phyloP scores from a whole-genome alignment of 257 asterid genomes.

The Orobanche coerulescens region DNA sequence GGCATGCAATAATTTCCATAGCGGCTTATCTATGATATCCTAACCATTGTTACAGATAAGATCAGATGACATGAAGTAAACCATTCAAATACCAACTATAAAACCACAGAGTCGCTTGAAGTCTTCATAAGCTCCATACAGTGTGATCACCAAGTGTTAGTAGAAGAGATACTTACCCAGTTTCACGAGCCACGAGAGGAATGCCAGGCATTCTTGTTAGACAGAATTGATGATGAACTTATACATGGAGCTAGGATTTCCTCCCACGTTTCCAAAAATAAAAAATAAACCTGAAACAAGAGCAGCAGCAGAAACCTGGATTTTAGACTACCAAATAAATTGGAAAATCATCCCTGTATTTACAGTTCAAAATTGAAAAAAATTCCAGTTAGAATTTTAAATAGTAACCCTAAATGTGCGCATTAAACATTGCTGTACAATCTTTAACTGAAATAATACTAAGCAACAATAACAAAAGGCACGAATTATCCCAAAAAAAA shows the following conservation, averaged over 20 bases:
- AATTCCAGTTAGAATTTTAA: background rate
- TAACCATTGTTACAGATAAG: background rate
- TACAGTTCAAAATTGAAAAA: background rate
- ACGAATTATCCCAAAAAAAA: background rate
- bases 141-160: background rate
- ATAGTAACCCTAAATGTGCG: constrained; percentile 2
- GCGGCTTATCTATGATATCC: too few species aligned
- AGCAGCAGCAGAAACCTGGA: constrained; percentile 11
- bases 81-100: background rate
- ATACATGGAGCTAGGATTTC: constrained; percentile 29
- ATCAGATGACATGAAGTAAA: background rate
- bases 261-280: constrained; percentile 14
- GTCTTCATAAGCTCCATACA: background rate
- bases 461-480: background rate
- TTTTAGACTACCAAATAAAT: background rate
- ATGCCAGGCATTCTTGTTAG: constrained; percentile 81
- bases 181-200: constrained; percentile 81
- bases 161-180: constrained; percentile 49
- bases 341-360: background rate
- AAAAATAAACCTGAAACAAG: constrained; percentile 18
- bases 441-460: background rate
- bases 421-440: background rate
- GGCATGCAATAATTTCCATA: too few species aligned
- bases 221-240: constrained; percentile 20
- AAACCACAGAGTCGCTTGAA: background rate